A percentile compares a stretch with the other conserved stretches of the same genome.
Evolutionary conservation across 2,329 filamentous ascomycete genomes (phyloP).

Genomic region (Colletotrichum agaves): DNA sequence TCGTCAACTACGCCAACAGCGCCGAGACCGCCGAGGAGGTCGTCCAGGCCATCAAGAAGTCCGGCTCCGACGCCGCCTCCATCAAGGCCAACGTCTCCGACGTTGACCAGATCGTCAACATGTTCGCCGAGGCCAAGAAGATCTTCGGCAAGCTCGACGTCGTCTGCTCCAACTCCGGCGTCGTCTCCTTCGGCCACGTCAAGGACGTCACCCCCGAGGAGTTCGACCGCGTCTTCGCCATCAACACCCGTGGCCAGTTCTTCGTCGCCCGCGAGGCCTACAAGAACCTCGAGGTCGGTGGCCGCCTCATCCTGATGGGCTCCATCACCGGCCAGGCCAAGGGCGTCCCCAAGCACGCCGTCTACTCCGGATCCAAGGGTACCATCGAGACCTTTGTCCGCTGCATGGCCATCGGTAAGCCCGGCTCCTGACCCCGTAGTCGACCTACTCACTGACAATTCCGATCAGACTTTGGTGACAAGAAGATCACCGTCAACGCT

Average conservation of each 20-base stretch:
- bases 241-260: constrained; percentile 77
- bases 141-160: constrained; percentile 76
- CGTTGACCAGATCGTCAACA: constrained; percentile 68
- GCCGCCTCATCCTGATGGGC: constrained; percentile 78
- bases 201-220: constrained; percentile 77
- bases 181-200: constrained; percentile 74
- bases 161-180: constrained; percentile 76
- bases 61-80: constrained; percentile 70
- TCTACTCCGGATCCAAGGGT: constrained; percentile 82
- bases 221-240: constrained; percentile 76
- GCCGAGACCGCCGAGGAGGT: constrained; percentile 65
- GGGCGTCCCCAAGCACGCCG: constrained; percentile 75
- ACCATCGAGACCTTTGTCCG: constrained; percentile 82
- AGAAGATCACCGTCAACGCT: constrained; percentile 74
- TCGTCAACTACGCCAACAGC: constrained; percentile 70
- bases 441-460: not conserved
- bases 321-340: constrained; percentile 75
- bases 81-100: constrained; percentile 76
- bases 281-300: constrained; percentile 74
- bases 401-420: constrained; percentile 74
- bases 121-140: constrained; percentile 72
- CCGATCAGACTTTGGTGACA: constrained; percentile 68
- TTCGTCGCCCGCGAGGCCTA: constrained; percentile 78
- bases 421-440: not conserved
- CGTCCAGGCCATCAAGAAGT: constrained; percentile 62